Conservation (phyloP, 2,329 filamentous ascomycete genomes). For the Microdochium trichocladiopsis region DNA sequence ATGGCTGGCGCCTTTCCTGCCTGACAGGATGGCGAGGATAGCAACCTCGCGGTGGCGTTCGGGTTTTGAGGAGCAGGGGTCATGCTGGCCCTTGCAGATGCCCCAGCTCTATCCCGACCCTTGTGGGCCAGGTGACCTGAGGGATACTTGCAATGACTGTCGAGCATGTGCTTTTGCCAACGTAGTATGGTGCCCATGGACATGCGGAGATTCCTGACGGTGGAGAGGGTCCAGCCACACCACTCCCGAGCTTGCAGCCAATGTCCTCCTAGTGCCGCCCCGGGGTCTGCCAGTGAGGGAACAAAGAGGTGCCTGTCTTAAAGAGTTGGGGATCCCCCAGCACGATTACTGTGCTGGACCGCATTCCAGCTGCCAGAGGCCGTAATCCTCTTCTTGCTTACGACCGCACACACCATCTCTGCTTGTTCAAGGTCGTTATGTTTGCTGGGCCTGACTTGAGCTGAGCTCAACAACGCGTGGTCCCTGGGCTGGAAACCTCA, state of each 20-base stretch:
- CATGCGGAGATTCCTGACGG: neutral
- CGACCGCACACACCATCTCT: no score
- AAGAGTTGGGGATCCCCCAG: neutral
- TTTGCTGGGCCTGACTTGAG: neutral
- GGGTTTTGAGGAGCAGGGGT: neutral
- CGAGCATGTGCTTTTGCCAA: neutral
- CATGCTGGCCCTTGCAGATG: neutral
- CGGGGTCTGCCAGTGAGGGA: neutral
- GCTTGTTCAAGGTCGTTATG: neutral
- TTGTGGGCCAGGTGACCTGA: neutral
- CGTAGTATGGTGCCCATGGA: neutral
- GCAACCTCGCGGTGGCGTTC: neutral
- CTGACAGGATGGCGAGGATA: neutral
- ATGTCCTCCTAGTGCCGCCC: neutral
- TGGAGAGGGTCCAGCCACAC: neutral
- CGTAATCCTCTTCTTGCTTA: neutral
- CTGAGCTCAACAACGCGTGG: neutral
- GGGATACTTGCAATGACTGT: neutral
- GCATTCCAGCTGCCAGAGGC: neutral
- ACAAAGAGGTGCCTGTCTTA: neutral
- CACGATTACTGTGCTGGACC: neutral
- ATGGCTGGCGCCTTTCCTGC: no score
- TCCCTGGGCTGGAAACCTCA: neutral
- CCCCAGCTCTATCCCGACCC: neutral
- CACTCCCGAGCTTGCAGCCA: neutral